phyloP scores from a whole-genome alignment of 306 rosid genomes.

The Glycine soja region DNA sequence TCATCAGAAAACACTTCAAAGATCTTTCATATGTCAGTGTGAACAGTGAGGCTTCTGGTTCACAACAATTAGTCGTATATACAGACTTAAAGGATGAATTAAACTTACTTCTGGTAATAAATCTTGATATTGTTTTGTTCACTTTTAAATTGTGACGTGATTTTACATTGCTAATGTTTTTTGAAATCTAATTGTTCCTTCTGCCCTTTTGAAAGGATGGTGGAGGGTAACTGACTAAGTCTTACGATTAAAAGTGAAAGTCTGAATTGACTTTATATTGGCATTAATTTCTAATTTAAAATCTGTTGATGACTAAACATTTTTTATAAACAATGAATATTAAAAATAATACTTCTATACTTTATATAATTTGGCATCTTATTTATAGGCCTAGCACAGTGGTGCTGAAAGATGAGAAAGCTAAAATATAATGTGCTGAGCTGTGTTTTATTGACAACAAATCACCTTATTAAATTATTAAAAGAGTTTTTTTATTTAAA shows the following conservation, averaged over 20 bases:
- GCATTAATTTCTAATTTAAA: constrained; percentile 36
- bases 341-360: neutral
- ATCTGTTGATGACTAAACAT: constrained; percentile 33
- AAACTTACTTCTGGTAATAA: constrained; percentile 73
- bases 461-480: constrained; percentile 8
- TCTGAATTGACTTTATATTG: neutral
- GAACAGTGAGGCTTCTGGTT: constrained; percentile 57
- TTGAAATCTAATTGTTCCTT: constrained; percentile 28
- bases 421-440: constrained; percentile 32
- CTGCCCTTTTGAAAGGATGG: constrained; percentile 2
- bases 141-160: constrained; percentile 28
- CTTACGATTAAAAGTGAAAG: constrained; percentile 13
- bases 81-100: constrained; percentile 76
- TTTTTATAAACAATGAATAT: constrained; percentile 28
- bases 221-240: constrained; percentile 8
- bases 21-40: constrained; percentile 70
- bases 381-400: neutral
- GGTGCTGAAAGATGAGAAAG: neutral
- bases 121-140: constrained; percentile 21
- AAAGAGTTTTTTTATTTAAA: neutral
- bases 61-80: constrained; percentile 67
- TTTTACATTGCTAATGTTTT: constrained; percentile 14
- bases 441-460: constrained; percentile 13
- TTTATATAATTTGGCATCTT: constrained; percentile 36
- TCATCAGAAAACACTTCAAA: constrained; percentile 68